Evolutionary conservation across 768 basidiomycete species (phyloP), one percentile per base, ranked within the genome.

Genomic region (Leucocoprinus birnbaumii): DNA sequence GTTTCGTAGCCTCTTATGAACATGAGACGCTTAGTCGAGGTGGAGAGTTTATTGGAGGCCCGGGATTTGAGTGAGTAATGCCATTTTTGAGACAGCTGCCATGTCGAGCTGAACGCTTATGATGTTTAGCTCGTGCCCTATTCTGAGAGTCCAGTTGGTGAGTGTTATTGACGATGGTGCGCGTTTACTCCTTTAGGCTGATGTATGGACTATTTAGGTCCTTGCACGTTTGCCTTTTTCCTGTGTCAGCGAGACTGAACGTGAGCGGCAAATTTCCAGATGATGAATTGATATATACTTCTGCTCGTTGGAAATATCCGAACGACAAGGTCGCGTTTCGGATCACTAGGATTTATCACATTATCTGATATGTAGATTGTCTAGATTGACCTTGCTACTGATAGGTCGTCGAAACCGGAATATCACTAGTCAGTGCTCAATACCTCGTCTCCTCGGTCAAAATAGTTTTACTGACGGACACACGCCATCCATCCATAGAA

Each of bases 401-500:
- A n/a, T n/a, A 71, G 69, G 69, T 16, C 68, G 70, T 18, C 63
- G 62, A 31, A 70, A 70, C 52, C 70, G 69, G 71, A 71, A 71
- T 48, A 69, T 69, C 14, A 68, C 70, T 0, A 72, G 71, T 72
- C 11, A 46, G 66, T 34, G n/a, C n/a, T n/a, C n/a, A n/a, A n/a
- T n/a, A n/a, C n/a, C n/a, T n/a, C n/a, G n/a, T n/a, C n/a, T n/a
- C n/a, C n/a, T n/a, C n/a, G n/a, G n/a, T n/a, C n/a, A n/a, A n/a
- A n/a, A n/a, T n/a, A n/a, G n/a, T n/a, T n/a, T n/a, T n/a, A n/a
- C n/a, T n/a, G n/a, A n/a, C n/a, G n/a, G n/a, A n/a, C n/a, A n/a
- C n/a, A n/a, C n/a, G n/a, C n/a, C n/a, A n/a, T n/a, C n/a, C n/a
- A n/a, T n/a, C n/a, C n/a, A n/a, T n/a, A n/a, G n/a, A n/a, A n/a